phyloP scores from a whole-genome alignment of 352 stramenopile genomes.

The Globisporangium rhizosaccharum region DNA sequence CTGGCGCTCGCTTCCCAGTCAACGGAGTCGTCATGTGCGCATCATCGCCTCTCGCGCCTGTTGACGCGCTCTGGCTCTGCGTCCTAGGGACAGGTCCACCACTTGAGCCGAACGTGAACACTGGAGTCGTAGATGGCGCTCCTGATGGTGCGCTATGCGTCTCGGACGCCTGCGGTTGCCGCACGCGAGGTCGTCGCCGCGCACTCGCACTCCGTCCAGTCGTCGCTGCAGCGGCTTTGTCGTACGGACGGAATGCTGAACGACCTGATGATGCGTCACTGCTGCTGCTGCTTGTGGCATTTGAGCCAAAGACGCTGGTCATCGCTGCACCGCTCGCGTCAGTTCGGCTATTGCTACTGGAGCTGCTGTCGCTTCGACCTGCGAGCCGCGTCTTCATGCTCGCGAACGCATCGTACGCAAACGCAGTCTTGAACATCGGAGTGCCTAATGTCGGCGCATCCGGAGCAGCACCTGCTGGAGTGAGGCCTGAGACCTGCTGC shows the following conservation, averaged over 20 bases:
- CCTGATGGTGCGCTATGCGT: neutral
- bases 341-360: neutral
- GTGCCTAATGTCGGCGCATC: neutral
- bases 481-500: neutral
- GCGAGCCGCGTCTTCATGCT: slow-evolving; percentile 11
- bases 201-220: neutral
- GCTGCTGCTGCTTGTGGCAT: neutral
- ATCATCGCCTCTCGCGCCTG: neutral
- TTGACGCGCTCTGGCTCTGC: neutral
- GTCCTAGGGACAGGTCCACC: too few relatives aligned
- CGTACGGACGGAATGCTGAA: slow-evolving; percentile 6
- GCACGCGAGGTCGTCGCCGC: neutral
- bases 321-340: neutral
- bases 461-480: neutral
- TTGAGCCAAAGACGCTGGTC: slow-evolving; percentile 9
- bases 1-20: too few relatives aligned
- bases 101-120: neutral
- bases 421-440: slow-evolving; percentile 10
- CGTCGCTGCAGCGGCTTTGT: slow-evolving; percentile 4
- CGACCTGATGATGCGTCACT: neutral
- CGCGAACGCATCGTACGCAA: slow-evolving; percentile 15
- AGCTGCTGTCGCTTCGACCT: neutral
- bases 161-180: neutral
- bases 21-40: neutral
- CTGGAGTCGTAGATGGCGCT: neutral